Evolutionary conservation across 177 flowering plant genomes (phyloP), one percentile per base, ranked within the genome.

Genomic region (Telopea speciosissima): DNA sequence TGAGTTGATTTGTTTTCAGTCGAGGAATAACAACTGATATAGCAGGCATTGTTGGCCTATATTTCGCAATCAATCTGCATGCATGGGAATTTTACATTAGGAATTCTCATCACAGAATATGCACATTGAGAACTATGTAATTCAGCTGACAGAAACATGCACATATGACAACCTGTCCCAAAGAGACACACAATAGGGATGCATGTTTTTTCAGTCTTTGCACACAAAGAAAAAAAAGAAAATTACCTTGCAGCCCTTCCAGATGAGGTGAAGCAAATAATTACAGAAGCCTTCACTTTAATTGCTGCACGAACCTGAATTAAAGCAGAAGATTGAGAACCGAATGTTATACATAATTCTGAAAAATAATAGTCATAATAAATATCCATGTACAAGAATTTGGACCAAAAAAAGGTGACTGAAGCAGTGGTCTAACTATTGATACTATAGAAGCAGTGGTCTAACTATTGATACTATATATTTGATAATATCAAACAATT

Each of bases 231-330:
- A 36, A 36, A 3, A 8, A 36, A 17, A 19, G 45, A 22, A 45
- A 33, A 12, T 19, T 83, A 92, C 97, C 97, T 88, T 62, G 97
- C 97, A 74, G 97, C 96, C 76, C 94, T 88, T 79, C 97, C 97
- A 52, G 97, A 86, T 33, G 97, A 88, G 58, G 97, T 92, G 78
- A 92, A 92, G 74, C 89, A 87, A 63, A 92, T 86, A 54, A 92
- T 89, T 69, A 87, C 91, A 69, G 97, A 90, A 42, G 96, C 96
- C 84, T 88, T 90, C 72, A 89, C 94, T 82, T 88, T 91, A 69
- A 91, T 86, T 79, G 98, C 98, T 65, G 98, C 94, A 67, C 97
- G 90, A 13, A 91, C 97, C 98, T 90, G 68, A 21, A 73, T 25
- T 40, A 71, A 65, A 42, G 36, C 33, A 8, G 12, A 13, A 24